Evolutionary conservation across 352 stramenopile genomes (phyloP).

Genomic region (Pythium sukuiense): DNA sequence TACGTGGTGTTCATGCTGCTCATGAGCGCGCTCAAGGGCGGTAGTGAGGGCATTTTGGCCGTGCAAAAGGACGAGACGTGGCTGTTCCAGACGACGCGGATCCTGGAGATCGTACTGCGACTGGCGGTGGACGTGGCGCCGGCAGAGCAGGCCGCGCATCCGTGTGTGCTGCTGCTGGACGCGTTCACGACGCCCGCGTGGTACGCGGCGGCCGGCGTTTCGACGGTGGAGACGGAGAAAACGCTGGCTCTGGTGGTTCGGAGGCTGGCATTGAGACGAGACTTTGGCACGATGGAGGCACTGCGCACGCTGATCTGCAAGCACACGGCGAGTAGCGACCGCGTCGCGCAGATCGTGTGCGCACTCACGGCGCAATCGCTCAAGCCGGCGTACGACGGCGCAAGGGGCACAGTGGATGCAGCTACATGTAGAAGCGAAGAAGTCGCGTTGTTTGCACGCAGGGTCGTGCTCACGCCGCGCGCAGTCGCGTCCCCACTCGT

Average conservation of each 20-base stretch:
- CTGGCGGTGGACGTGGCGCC: conserved; percentile 29
- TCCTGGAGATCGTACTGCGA: conserved; percentile 47
- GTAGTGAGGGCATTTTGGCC: conserved; percentile 30
- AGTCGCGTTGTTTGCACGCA: conserved; percentile 13
- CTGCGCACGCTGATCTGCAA: conserved; percentile 8
- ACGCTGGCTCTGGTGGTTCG: conserved; percentile 28
- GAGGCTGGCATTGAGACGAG: conserved; percentile 27
- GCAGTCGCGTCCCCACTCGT: conserved; percentile 18
- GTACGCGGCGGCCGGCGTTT: conserved; percentile 25
- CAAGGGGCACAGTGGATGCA: neutral
- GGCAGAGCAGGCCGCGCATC: conserved; percentile 32
- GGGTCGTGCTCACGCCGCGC: conserved; percentile 17
- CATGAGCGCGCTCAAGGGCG: conserved; percentile 46
- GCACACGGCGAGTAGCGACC: neutral
- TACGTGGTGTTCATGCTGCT: conserved; percentile 66
- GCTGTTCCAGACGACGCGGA: conserved; percentile 33
- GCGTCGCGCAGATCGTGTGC: conserved; percentile 17
- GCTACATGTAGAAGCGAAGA: neutral
- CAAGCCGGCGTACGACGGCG: neutral
- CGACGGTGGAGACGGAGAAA: conserved; percentile 11
- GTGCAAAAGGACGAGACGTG: conserved; percentile 38
- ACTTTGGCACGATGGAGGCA: conserved; percentile 24
- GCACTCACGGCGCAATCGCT: conserved; percentile 13
- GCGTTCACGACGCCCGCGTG: conserved; percentile 38
- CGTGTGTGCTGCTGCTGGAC: conserved; percentile 53